These are phyloP conservation scores for Obelidium mucronatum DNA, from an alignment of 192 early-diverging fungal species.

Conservation along the genomic window DNA sequence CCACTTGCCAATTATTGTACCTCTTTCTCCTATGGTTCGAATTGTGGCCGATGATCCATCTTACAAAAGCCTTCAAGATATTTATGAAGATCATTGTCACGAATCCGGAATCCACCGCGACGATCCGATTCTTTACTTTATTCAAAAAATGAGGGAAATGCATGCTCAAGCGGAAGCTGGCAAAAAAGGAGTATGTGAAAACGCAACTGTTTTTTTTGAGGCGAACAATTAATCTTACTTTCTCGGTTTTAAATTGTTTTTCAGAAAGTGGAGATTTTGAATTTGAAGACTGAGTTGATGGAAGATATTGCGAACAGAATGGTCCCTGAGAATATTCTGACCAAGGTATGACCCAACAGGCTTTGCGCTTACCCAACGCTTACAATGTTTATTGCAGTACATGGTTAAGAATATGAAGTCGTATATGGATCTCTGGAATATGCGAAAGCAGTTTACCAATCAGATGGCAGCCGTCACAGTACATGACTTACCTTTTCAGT, in stretches of 20 bases:
- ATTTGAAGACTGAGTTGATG: constrained; percentile 85
- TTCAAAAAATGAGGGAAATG: constrained; percentile 74
- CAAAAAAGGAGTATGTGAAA: constrained; percentile 60
- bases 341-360: constrained; percentile 60
- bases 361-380: constrained; percentile 16
- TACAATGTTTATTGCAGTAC: constrained; percentile 52
- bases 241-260: no score
- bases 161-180: constrained; percentile 52
- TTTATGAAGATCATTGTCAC: constrained; percentile 90
- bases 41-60: constrained; percentile 93
- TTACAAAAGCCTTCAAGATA: constrained; percentile 87
- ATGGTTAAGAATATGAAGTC: constrained; percentile 76
- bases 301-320: constrained; percentile 85
- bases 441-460: constrained; percentile 91
- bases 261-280: constrained; percentile 71
- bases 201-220: not conserved
- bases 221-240: not conserved
- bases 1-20: constrained; percentile 91
- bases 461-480: constrained; percentile 89
- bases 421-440: constrained; percentile 91
- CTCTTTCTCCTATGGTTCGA: constrained; percentile 90
- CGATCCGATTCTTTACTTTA: constrained; percentile 84
- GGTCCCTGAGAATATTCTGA: constrained; percentile 86
- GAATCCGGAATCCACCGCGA: constrained; percentile 80
- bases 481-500: constrained; percentile 91